Conservation (phyloP, 768 basidiomycete species). For the Mycena rosella region DNA sequence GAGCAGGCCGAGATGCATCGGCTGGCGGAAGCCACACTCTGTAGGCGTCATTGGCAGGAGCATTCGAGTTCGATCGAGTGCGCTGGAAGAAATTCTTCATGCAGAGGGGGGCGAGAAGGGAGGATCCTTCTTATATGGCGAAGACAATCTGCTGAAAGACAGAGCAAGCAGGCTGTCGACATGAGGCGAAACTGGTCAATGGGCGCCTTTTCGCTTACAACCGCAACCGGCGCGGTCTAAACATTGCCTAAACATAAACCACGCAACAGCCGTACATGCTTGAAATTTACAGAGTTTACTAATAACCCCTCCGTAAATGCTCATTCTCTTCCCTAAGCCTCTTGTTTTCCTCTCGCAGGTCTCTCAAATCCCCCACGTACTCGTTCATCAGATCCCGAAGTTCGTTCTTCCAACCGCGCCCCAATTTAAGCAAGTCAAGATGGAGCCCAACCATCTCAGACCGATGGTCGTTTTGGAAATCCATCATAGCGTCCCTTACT, state of each 20-base stretch:
- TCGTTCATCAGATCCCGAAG: conserved; percentile 72
- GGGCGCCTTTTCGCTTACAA: conserved; percentile 31
- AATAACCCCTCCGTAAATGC: conserved; percentile 61
- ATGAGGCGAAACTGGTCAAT: conserved; percentile 36
- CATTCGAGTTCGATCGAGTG: conserved; percentile 21
- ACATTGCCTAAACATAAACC: not conserved
- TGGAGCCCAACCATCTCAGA: conserved; percentile 83
- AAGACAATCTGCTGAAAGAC: conserved; percentile 32
- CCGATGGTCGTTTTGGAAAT: conserved; percentile 76
- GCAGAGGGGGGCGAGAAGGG: conserved; percentile 3
- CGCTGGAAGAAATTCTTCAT: conserved; percentile 39
- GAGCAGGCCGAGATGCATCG: conserved; percentile 6
- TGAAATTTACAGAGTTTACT: not conserved
- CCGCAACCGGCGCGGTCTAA: conserved; percentile 1
- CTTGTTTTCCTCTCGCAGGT: conserved; percentile 65
- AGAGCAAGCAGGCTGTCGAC: conserved; percentile 34
- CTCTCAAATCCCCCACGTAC: conserved; percentile 68
- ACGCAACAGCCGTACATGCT: no score
- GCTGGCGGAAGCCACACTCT: conserved; percentile 33
- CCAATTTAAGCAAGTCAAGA: conserved; percentile 79
- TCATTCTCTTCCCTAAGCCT: conserved; percentile 75
- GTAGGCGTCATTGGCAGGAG: conserved; percentile 30
- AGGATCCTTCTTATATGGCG: conserved; percentile 12
- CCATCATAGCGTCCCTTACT: conserved; percentile 79
- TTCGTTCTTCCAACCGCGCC: conserved; percentile 75